Evolutionary conservation across 1,139 yeast species (phyloP).

Genomic region (Blastobotrys buckinghamii): DNA sequence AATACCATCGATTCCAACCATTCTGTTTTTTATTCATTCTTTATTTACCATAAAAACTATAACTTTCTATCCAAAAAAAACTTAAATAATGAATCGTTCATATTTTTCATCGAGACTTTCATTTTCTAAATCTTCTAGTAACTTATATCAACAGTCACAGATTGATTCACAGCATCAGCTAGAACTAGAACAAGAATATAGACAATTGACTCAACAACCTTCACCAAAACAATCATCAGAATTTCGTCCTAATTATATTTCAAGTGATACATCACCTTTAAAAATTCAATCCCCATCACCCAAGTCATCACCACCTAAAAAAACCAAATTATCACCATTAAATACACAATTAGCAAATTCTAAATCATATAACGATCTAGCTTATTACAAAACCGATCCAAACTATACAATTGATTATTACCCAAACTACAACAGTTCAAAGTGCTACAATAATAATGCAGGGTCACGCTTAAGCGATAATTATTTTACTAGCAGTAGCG

Average conservation of each 20-base stretch:
- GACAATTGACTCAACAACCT: too few species aligned
- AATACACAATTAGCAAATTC: conserved; percentile 1
- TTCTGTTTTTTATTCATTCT: background rate
- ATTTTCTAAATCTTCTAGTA: background rate
- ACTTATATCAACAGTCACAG: background rate
- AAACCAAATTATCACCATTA: background rate
- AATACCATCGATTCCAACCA: background rate
- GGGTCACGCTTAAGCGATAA: too few species aligned
- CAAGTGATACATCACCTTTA: background rate
- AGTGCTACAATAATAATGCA: too few species aligned
- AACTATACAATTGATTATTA: background rate
- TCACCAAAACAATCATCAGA: background rate
- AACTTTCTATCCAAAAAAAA: too few species aligned
- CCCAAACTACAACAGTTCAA: background rate
- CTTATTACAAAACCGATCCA: background rate
- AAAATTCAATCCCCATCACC: background rate
- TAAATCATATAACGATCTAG: background rate
- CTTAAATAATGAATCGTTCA: background rate
- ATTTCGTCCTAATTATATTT: too few species aligned
- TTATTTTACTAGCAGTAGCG: too few species aligned
- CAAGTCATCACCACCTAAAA: background rate
- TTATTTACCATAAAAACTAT: background rate
- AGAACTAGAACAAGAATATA: too few species aligned
- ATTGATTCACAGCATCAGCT: background rate
- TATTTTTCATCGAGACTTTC: background rate